These are phyloP conservation scores for Cucumis hystrix DNA, from an alignment of 306 rosid species.

Conservation along the genomic window DNA sequence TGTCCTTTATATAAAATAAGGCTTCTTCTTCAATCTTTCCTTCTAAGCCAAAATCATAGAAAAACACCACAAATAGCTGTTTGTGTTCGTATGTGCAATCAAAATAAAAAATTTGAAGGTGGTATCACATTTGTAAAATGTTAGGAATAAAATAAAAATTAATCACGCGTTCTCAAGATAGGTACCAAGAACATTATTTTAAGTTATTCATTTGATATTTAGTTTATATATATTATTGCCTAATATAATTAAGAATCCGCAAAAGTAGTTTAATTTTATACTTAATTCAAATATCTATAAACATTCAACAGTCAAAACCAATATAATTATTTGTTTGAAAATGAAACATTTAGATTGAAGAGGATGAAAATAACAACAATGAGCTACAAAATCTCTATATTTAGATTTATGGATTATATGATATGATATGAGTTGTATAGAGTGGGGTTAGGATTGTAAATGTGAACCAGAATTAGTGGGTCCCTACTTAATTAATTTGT, in stretches of 20 bases:
- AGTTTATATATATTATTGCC: no score
- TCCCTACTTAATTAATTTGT: not conserved
- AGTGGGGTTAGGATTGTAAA: not conserved
- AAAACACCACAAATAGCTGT: not conserved
- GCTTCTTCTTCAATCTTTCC: not conserved
- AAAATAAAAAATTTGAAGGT: no score
- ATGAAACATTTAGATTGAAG: not conserved
- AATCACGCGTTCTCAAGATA: no score
- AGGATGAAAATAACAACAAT: no score
- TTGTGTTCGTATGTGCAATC: no score
- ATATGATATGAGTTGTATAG: not conserved
- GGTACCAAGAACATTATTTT: no score
- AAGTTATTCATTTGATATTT: no score
- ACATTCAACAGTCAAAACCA: not conserved
- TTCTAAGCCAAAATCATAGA: not conserved
- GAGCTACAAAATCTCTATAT: not conserved
- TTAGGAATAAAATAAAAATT: no score
- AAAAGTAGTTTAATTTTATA: no score
- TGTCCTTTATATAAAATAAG: not conserved
- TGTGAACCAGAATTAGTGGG: not conserved
- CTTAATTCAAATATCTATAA: no score
- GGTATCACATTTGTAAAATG: no score
- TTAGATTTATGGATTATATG: not conserved
- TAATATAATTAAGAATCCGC: no score
- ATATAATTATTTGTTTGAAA: not conserved